Evolutionary conservation across 2,329 filamentous ascomycete species (phyloP), one percentile per base, ranked within the genome.

Genomic region (Microdochium bolleyi): DNA sequence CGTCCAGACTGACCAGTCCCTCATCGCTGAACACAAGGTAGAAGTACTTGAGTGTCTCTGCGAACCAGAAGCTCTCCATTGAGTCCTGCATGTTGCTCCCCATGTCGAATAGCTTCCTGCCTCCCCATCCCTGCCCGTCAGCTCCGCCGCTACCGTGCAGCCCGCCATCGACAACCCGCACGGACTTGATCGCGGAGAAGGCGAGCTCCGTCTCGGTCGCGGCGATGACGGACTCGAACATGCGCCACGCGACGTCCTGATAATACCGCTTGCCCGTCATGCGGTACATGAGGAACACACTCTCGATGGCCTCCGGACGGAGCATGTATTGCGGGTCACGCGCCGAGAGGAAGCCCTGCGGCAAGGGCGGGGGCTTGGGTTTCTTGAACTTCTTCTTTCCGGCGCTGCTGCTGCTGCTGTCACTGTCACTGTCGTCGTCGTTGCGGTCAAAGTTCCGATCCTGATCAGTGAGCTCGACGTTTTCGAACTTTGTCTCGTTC

Each of bases 1-100:
- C 78, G 65, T 90, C 86, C 61, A 89, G 66, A 61, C 76, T 85
- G 41, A 88, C 72, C 25, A 83, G 60, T 16, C 78, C 74, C 0
- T 82, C 79, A 14, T 85, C 78, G 24, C 79, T 82, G 58, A 89
- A 90, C 24, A 89, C 77, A 49, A 89, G 65, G 58, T 85, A 90
- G 53, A 88, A 88, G 57, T 89, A 89, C 67, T 89, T 89, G 54
- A 89, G 68, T n/a, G 85, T 90, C 70, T 89, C 85, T 0, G 82
- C 81, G 61, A 86, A 70, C 83, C 86, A 90, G 61, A 88, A 89
- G 56, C 80, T 86, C 72, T 89, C 22, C 51, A 62, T 61, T 10
- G 54, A 61, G 27, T 70, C 69, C n/a, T 19, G 11, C 48, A 27
- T 49, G 48, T 25, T 30, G 48, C 62, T 75, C 9, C 4, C 13